Base-by-base conservation (phyloP, 768 basidiomycete species). In the Pholiota conissans region DNA sequence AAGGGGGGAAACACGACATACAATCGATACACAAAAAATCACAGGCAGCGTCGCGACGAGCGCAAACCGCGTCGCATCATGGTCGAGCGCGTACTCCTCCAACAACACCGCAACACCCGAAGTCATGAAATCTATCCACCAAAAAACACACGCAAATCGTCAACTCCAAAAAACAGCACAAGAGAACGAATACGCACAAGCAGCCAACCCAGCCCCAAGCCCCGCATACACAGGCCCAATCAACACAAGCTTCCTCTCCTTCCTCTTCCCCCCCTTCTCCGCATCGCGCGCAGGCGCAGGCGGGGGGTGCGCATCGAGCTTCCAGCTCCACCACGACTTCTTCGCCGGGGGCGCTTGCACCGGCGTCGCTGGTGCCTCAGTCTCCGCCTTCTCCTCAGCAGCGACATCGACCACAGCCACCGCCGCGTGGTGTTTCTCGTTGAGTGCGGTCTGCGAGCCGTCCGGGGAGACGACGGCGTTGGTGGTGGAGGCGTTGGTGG, bases 221-320 rank as follows among this genome's bases (percentile, higher is more conserved):
- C 90, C 90, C 27, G 84, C 84, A 68, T 90, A 91, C 10, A 89
- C 66, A 5, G 90, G 89, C 0, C 90, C 89, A 52, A 90, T 77
- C 55, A 90, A 56, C 32, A 83, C 72, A 10, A 79, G 68, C 65
- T 83, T 81, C 40, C 81, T 64, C 59, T 75, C 73, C 58, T 69
- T 74, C 55, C 65, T 63, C 63, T 69, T 61, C 16, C 55, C 62
- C 16, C 65, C 74, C 67, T 80, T 79, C 65, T 80, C 81, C 26
- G 73, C 63, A 62, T 79, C 78, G 37, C 47, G 61, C 2, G 55
- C 49, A 16, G 59, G 40, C 2, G 62, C 45, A 24, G 60, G 57
- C 24, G 62, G 48, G 4, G 69, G 61, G 22, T 65, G 68, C 13
- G 76, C 74, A 51, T 79, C 73, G 39, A 82, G 63, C 46, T 70